Base-by-base conservation (phyloP, 768 basidiomycete species). In the Amanita inopinata region DNA sequence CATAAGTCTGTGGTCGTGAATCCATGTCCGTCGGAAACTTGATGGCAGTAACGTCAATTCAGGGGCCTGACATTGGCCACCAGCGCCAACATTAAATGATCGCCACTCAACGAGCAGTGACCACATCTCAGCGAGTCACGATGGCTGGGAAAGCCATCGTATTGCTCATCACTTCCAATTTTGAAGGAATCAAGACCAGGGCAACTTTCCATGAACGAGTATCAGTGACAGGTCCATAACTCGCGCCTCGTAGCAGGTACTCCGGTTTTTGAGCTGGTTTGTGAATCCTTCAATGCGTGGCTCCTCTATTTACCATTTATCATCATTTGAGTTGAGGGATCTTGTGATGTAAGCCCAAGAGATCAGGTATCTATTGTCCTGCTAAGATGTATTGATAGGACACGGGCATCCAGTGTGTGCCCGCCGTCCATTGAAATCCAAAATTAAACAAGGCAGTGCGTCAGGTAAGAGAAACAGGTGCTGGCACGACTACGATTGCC, bases 401-500 rank as follows among this genome's bases (percentile, higher is more conserved):
- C 7, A n/a, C 7, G 27, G n/a, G n/a, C 7, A 28, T 7, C n/a
- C 27, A n/a, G 27, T 7, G n/a, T 28, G n/a, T 7, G n/a, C 27
- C 7, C 27, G n/a, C 7, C n/a, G 27, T 28, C n/a, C 27, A 6
- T n/a, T 7, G n/a, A 6, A 6, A 28, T 7, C 27, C 7, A 28
- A 28, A 7, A n/a, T 28, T 28, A 28, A 6, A n/a, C n/a, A n/a
- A 12, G 33, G 11, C 11, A 6, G n/a, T 34, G 20, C 14, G 18
- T 14, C 35, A 35, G 8, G 23, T 8, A n/a, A 17, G 4, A 11
- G 25, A 14, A 5, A 36, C 19, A n/a, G 33, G 33, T 53, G 44
- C 46, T 46, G 71, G 66, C 25, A 59, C 61, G 38, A 81, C 60
- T 24, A 78, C 73, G 38, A 85, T 62, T 5, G 74, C 82, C 43